Evolutionary conservation across 805 yeast genomes (phyloP).

Genomic region (Candida patagonica): DNA sequence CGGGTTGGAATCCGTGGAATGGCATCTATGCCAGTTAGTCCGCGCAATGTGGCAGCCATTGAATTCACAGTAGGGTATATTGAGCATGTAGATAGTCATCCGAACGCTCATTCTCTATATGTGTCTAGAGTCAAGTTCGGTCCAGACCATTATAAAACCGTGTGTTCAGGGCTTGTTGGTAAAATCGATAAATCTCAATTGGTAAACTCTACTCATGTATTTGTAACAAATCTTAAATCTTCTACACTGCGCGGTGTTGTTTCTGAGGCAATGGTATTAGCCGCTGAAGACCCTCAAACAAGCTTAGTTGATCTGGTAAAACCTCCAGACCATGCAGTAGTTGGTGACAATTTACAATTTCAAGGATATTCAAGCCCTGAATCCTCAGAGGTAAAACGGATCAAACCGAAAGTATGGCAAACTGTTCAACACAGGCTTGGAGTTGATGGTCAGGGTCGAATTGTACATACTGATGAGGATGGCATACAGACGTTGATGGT

Average conservation of each 20-base stretch:
- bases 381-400: conserved; percentile 10
- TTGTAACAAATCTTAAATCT: conserved; percentile 50
- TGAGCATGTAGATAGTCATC: conserved; percentile 38
- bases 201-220: conserved; percentile 36
- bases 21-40: too few species aligned
- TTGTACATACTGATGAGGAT: conserved; percentile 7
- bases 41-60: too few species aligned
- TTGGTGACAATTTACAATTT: conserved; percentile 37
- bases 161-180: conserved; percentile 53
- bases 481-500: too few species aligned
- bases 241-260: conserved; percentile 53
- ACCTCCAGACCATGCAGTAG: conserved; percentile 33
- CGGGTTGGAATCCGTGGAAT: too few species aligned
- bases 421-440: conserved; percentile 7
- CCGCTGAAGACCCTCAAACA: conserved; percentile 31
- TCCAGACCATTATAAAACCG: conserved; percentile 20
- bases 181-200: conserved; percentile 34
- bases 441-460: conserved; percentile 4
- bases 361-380: conserved; percentile 12
- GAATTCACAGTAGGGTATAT: conserved; percentile 42
- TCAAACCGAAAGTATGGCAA: conserved; percentile 20
- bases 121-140: conserved; percentile 38
- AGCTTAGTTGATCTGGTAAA: conserved; percentile 39
- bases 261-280: conserved; percentile 59
- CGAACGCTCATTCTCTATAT: conserved; percentile 49